A percentile compares a stretch with the other conserved stretches of the same genome.
phyloP scores from a whole-genome alignment of 1,284 basidiomycete species.

The Agaricales sp. region DNA sequence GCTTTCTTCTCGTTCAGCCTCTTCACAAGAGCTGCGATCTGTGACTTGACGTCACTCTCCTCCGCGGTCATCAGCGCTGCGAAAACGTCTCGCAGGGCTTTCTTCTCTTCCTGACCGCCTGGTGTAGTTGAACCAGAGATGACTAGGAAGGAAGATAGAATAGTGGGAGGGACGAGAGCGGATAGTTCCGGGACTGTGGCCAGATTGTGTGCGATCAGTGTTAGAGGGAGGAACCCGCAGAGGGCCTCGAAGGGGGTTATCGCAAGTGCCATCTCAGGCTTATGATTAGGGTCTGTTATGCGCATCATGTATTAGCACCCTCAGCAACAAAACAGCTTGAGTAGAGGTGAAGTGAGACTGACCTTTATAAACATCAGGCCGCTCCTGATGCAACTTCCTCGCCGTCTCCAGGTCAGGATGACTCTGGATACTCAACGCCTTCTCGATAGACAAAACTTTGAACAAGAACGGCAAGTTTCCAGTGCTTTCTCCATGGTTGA shows the following conservation, averaged over 20 bases:
- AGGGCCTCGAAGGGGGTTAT: slow-evolving; percentile 86
- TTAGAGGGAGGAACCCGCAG: slow-evolving; percentile 83
- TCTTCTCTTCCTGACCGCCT: slow-evolving; percentile 41
- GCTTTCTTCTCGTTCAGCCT: slow-evolving; percentile 46
- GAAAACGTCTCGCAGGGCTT: slow-evolving; percentile 68
- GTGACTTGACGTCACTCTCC: slow-evolving; percentile 34
- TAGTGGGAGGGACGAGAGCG: slow-evolving; percentile 51
- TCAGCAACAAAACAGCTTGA: no score
- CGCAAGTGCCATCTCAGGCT: slow-evolving; percentile 98
- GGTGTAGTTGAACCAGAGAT: slow-evolving; percentile 30
- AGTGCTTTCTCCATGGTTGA: slow-evolving; percentile 42
- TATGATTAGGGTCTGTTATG: slow-evolving; percentile 88
- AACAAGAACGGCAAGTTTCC: slow-evolving; percentile 88
- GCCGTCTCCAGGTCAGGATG: slow-evolving; percentile 94
- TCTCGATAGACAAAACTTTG: slow-evolving; percentile 90
- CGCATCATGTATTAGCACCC: no score
- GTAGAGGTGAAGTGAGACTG: slow-evolving; percentile 11
- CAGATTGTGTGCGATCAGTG: slow-evolving; percentile 62
- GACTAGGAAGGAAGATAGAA: slow-evolving; percentile 39
- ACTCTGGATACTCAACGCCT: slow-evolving; percentile 94
- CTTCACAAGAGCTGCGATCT: slow-evolving; percentile 49
- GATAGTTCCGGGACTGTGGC: slow-evolving; percentile 70
- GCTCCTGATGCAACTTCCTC: slow-evolving; percentile 60
- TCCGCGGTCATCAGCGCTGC: slow-evolving; percentile 74
- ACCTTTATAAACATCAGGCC: slow-evolving; percentile 90